phyloP scores from a whole-genome alignment of 1,139 yeast genomes.

The Sugiyamaella novakii region DNA sequence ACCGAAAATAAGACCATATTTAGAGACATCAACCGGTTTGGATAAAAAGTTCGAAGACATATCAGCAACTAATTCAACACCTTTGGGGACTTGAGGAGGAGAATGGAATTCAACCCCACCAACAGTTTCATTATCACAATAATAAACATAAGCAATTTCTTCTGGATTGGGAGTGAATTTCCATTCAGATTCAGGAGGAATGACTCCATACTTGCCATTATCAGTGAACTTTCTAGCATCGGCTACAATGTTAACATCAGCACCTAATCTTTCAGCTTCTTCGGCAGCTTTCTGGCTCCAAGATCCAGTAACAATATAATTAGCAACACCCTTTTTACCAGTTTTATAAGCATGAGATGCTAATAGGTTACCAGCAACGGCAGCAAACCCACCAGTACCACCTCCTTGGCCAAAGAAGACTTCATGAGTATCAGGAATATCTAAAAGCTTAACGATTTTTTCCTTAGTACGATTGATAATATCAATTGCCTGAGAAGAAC shows the following conservation, averaged over 20 bases:
- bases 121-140: slow-evolving; percentile 96
- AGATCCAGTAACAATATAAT: slow-evolving; percentile 86
- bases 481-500: slow-evolving; percentile 77
- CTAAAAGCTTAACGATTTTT: slow-evolving; percentile 61
- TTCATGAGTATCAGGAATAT: slow-evolving; percentile 89
- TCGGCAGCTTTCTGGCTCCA: slow-evolving; percentile 90
- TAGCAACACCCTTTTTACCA: slow-evolving; percentile 69
- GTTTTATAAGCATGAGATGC: slow-evolving; percentile 71
- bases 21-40: slow-evolving; percentile 73
- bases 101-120: slow-evolving; percentile 83
- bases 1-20: slow-evolving; percentile 77
- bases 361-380: slow-evolving; percentile 77
- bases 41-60: slow-evolving; percentile 93
- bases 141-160: slow-evolving; percentile 78
- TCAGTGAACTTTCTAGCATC: slow-evolving; percentile 55
- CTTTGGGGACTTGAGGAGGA: slow-evolving; percentile 56
- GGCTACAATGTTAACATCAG: slow-evolving; percentile 68
- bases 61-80: slow-evolving; percentile 85
- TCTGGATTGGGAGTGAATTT: slow-evolving; percentile 44
- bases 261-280: slow-evolving; percentile 84
- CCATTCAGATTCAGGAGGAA: slow-evolving; percentile 74
- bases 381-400: slow-evolving; percentile 93
- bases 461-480: slow-evolving; percentile 78
- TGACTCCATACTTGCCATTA: slow-evolving; percentile 60
- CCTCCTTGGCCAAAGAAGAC: slow-evolving; percentile 97